These are phyloP conservation scores for Lactarius trivialis DNA, from an alignment of 768 basidiomycete species.

Conservation along the genomic window DNA sequence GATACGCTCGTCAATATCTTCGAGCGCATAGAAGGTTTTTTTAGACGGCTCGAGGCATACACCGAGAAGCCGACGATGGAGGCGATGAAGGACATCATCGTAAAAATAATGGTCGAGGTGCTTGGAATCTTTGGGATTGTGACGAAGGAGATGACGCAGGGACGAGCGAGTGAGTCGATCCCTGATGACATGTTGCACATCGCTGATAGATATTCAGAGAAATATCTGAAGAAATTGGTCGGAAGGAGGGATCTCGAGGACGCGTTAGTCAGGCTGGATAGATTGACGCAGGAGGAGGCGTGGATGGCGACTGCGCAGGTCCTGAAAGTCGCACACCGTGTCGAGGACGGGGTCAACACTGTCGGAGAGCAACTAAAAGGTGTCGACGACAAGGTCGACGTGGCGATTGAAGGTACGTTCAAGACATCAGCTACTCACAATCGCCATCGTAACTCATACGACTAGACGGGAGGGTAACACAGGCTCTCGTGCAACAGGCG, in stretches of 20 bases:
- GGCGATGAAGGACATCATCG: neutral
- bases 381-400: neutral
- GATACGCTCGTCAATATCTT: neutral
- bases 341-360: neutral
- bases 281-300: neutral
- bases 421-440: neutral
- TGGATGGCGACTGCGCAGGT: neutral
- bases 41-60: neutral
- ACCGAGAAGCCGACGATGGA: neutral
- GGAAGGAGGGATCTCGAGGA: neutral
- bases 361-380: neutral
- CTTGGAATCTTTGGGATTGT: neutral
- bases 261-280: neutral
- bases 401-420: neutral
- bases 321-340: neutral
- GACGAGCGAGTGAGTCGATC: neutral
- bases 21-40: neutral
- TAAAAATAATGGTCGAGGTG: neutral
- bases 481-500: neutral
- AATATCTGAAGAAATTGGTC: neutral
- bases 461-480: neutral
- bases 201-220: neutral
- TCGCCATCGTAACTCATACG: neutral
- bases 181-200: neutral
- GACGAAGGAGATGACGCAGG: neutral